These are phyloP conservation scores for Pleodorina starrii DNA, from an alignment of 139 green algal genomes.

Conservation along the genomic window DNA sequence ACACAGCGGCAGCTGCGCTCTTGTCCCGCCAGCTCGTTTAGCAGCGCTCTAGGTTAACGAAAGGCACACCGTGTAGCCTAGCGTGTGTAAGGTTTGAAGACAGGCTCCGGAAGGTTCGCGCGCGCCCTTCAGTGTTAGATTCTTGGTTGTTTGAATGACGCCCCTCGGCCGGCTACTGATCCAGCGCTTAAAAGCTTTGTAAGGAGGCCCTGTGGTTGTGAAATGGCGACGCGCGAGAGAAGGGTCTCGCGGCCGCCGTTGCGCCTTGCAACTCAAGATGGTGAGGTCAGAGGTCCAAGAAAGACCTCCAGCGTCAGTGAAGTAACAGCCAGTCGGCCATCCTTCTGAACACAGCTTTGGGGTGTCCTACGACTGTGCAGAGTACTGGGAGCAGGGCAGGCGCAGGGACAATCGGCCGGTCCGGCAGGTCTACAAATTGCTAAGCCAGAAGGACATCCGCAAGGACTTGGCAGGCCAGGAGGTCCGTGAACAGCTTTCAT, in stretches of 20 bases:
- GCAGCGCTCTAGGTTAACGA: too few species aligned
- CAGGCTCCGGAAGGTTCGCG: too few species aligned
- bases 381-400: constrained; percentile 41
- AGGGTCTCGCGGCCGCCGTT: constrained; percentile 7
- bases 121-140: too few species aligned
- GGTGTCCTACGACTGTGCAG: neutral
- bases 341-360: neutral
- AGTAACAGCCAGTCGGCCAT: neutral
- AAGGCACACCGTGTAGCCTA: too few species aligned
- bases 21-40: too few species aligned
- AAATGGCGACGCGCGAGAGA: constrained; percentile 21
- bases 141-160: too few species aligned
- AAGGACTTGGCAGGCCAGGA: constrained; percentile 39
- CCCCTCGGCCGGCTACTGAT: too few species aligned
- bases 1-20: too few species aligned
- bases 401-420: neutral
- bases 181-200: neutral
- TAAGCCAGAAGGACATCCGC: constrained; percentile 59
- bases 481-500: constrained; percentile 27
- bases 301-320: neutral
- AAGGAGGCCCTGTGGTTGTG: neutral
- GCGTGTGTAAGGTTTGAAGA: too few species aligned
- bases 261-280: neutral
- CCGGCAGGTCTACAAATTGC: constrained; percentile 59
- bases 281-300: constrained; percentile 8